These are phyloP conservation scores for Phytopythium ostracodes DNA, from an alignment of 352 stramenopile species.

Conservation along the genomic window DNA sequence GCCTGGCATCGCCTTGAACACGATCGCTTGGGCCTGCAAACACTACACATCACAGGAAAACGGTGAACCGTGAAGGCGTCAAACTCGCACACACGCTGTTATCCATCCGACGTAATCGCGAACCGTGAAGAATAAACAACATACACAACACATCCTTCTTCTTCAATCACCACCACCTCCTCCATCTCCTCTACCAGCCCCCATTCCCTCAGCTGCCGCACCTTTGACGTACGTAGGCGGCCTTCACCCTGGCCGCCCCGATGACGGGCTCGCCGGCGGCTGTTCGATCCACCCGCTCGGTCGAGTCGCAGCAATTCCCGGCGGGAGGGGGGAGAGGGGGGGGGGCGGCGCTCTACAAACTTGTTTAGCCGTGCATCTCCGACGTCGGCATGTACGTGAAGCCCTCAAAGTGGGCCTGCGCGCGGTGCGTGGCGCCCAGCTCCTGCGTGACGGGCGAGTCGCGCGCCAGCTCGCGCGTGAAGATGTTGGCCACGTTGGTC, in stretches of 20 bases:
- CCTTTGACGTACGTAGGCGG: background rate
- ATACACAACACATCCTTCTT: slow-evolving; percentile 9
- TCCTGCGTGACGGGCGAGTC: slow-evolving; percentile 88
- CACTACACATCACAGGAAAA: background rate
- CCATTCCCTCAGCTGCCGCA: background rate
- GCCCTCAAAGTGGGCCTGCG: slow-evolving; percentile 88
- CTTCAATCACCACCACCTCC: background rate
- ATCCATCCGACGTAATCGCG: background rate
- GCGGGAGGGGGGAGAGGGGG: background rate
- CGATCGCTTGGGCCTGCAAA: too few relatives aligned
- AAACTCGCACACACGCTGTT: background rate
- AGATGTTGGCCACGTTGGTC: slow-evolving; percentile 87
- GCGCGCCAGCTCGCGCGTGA: slow-evolving; percentile 76
- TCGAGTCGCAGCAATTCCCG: background rate
- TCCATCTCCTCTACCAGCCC: background rate
- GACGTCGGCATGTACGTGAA: slow-evolving; percentile 91
- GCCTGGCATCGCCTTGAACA: too few relatives aligned
- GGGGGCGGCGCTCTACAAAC: slow-evolving; percentile 4
- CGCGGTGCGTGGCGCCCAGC: slow-evolving; percentile 74
- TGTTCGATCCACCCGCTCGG: slow-evolving; percentile 9
- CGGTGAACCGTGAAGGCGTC: background rate
- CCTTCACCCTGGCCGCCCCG: background rate
- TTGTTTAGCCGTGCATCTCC: slow-evolving; percentile 36
- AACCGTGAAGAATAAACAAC: background rate
- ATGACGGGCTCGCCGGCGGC: background rate